Evolutionary conservation across 2,329 filamentous ascomycete genomes (phyloP), one percentile per base, ranked within the genome.

Genomic region (Venturia aucupariae): DNA sequence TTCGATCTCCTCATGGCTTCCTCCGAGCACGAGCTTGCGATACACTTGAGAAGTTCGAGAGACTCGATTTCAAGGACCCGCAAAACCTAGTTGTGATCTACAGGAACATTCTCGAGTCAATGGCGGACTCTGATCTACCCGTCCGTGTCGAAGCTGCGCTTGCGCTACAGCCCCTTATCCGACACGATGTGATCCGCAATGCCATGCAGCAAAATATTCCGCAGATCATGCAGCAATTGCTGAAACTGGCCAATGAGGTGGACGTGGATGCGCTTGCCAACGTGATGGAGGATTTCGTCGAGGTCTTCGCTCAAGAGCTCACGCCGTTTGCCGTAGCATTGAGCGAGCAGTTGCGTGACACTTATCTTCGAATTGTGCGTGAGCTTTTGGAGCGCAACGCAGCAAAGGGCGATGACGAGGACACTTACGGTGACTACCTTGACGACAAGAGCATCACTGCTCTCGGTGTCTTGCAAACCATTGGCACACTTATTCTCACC

Each of bases 391-490:
- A 97, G 71, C 90, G 93, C 72, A 93, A 92, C 71, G 80, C 79
- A 66, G 85, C 87, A 69, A 89, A 87, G 73, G 86, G 86, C 61
- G 86, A 87, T 27, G 87, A 88, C 35, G 90, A 91, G 42, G 90
- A 90, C 67, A 82, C 86, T 38, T 96, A 90, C 71, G 91, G 90
- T 39, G 94, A 97, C 72, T 96, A 95, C 77, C 77, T 96, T 60
- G 94, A 99, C 72, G 94, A 99, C 78, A 99, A 99, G 85, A 96
- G 92, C 73, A 97, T 99, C 65, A 97, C 94, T 6, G 94, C 94
- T 15, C 82, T 99, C 41, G 94, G 94, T 75, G 94, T 99, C 62
- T 77, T 99, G 70, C 94, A 99, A 78, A 99, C 94, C 10, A 99
- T 99, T 68, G 94, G 94, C 41, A 99, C 94, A 10, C 84, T 99